Base-by-base conservation (phyloP, 1,139 yeast species). In the Pichia terricola region DNA sequence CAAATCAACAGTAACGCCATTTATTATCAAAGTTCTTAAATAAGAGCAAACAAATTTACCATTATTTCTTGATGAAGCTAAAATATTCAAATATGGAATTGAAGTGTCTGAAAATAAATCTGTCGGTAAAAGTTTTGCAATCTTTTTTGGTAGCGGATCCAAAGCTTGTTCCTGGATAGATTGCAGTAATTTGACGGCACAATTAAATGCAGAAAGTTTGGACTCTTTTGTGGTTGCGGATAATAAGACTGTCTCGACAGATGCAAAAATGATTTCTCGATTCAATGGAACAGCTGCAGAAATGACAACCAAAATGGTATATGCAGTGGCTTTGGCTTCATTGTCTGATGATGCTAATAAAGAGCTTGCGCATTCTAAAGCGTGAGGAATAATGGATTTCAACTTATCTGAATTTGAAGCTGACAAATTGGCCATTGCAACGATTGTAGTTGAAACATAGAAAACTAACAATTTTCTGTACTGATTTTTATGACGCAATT, bases 301-400 rank as follows among this genome's bases (percentile, higher is more conserved):
- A 43, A 89, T 68, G 2, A 91, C 96, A 0, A 94, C 76, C 34
- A 89, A 61, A 11, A 88, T 69, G 44, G 95, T 84, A 60, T 84
- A 91, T 3, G 91, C 87, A 31, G 96, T 81, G 51, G 86, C 73
- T 59, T 82, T 94, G 41, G 82, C 73, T 56, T 87, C 95, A 35
- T 74, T 67, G 32, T 73, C 70, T 40, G 68, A 55, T 3, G 77
- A 65, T 10, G 69, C 67, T 46, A 81, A 62, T 45, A 81, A 62
- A 42, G 69, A 58, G 52, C 89, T 79, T 51, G 77, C 64, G 39
- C 72, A 62, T 63, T 76, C 81, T 49, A 83, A 66, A n/a, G 79
- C 62, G 9, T 71, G 56, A 1, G 88, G 85, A 43, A 78, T 67
- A 34, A 70, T 49, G 6, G 57, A 58, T 22, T 65, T 59, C 35